phyloP scores from a whole-genome alignment of 1,284 basidiomycete genomes.

The Anthracocystis panici-leucophaei region DNA sequence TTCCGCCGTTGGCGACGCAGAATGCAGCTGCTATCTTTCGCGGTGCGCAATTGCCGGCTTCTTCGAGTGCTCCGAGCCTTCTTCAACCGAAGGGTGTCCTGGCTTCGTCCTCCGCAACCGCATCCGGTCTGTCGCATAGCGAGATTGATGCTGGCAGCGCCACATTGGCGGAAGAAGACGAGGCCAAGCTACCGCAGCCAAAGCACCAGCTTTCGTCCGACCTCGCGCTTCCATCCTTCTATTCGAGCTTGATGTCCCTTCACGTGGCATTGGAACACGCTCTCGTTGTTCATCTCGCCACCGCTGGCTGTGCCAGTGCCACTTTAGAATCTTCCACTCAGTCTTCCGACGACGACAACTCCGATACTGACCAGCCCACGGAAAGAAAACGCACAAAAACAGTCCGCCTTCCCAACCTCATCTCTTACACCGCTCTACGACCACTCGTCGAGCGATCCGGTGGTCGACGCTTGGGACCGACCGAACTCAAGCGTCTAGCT shows the following conservation, averaged over 20 bases:
- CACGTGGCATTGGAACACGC: conserved; percentile 64
- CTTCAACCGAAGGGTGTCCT: not conserved
- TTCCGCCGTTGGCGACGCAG: conserved; percentile 43
- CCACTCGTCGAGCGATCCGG: conserved; percentile 62
- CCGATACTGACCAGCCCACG: conserved; percentile 10
- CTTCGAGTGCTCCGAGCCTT: conserved; percentile 21
- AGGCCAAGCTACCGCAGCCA: conserved; percentile 13
- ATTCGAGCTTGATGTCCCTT: conserved; percentile 50
- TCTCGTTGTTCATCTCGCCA: conserved; percentile 65
- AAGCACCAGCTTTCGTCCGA: conserved; percentile 32
- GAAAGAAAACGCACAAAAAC: conserved; percentile 21
- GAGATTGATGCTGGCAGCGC: conserved; percentile 8
- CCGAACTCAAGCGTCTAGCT: conserved; percentile 54
- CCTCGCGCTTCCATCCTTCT: conserved; percentile 53
- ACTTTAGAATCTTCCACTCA: conserved; percentile 33
- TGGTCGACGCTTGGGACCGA: conserved; percentile 49
- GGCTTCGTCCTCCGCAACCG: not conserved
- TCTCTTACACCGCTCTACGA: conserved; percentile 56
- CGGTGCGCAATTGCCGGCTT: conserved; percentile 13
- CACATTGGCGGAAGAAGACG: not conserved
- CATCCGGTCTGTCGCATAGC: conserved; percentile 8
- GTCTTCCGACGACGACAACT: conserved; percentile 12
- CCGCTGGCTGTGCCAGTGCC: conserved; percentile 51
- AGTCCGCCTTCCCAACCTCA: conserved; percentile 59
- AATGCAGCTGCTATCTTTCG: conserved; percentile 45